Evolutionary conservation across 2,329 filamentous ascomycete species (phyloP), one percentile per base, ranked within the genome.

Genomic region (Colletotrichum endophyticum): DNA sequence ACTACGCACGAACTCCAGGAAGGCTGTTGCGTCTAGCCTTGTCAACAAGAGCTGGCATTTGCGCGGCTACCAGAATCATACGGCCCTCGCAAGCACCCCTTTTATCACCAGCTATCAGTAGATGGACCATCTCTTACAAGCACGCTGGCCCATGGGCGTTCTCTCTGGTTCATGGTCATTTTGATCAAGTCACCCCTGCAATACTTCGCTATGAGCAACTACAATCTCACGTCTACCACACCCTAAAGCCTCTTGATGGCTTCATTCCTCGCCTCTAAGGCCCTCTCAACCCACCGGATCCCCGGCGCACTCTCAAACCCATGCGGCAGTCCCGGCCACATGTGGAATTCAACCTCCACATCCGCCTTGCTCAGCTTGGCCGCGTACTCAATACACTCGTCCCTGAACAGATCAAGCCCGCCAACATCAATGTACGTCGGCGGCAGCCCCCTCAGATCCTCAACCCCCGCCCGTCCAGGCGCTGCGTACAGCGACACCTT

Each of bases 271-370:
- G 76, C 80, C 72, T 80, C 79, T 49, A 78, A 27, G 9, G 81
- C 83, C 63, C 30, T 78, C 78, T 78, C 79, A 19, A 79, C 78
- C 32, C 79, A 78, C 12, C 70, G 63, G 8, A 75, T 69, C 2
- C 34, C 71, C 9, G 27, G 32, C 6, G 73, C 72, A 9, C 62
- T 68, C 64, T 85, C 84, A 62, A 85, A 87, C 0, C 80, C 84
- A 76, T 88, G 86, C 5, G 84, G 84, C 34, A 87, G 70, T 3
- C 86, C 87, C 1, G 82, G 80, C 77, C 86, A 87, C 59, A 87
- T 49, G 67, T 87, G 86, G 8, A 87, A 80, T 78, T 87, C 86
- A 2, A 86, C 82, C 36, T 83, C 80, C 6, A 86, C 79, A 2
- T 82, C 81, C 9, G 80, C 84, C 72, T 80, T 76, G 13, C 78